Evolutionary conservation across 176 grass and related monocot genomes (phyloP).

Genomic region (Urochloa ruziziensis): DNA sequence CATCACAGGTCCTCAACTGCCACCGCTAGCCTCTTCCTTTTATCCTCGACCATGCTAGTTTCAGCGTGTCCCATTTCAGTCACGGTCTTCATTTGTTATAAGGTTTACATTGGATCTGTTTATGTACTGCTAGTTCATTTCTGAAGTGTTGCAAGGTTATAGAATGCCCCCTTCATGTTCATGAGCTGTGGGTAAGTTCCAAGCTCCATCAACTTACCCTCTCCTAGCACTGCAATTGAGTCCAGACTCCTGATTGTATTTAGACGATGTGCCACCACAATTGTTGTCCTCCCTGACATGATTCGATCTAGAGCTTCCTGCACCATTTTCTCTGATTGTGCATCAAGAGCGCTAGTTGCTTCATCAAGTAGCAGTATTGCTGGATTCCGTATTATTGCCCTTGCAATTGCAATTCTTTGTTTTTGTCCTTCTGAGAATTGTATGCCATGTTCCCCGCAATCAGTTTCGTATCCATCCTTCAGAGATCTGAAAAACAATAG

Average conservation of each 20-base stretch:
- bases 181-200: conserved; percentile 93
- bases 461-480: conserved; percentile 87
- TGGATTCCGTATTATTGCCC: conserved; percentile 86
- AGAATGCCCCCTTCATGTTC: conserved; percentile 91
- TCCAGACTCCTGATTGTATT: conserved; percentile 91
- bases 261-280: conserved; percentile 88
- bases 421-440: conserved; percentile 93
- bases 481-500: conserved; percentile 60
- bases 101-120: no score
- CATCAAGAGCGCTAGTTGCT: conserved; percentile 95
- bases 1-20: no score
- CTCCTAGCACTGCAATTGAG: conserved; percentile 81
- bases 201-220: conserved; percentile 77
- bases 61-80: no score
- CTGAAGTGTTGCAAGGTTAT: conserved; percentile 76
- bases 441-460: conserved; percentile 79
- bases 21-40: no score
- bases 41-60: no score
- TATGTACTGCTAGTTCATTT: neutral
- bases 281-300: conserved; percentile 88
- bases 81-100: no score
- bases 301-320: conserved; percentile 91
- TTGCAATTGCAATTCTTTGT: conserved; percentile 92
- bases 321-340: conserved; percentile 86
- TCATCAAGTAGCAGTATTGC: conserved; percentile 92